A percentile compares a stretch with the other conserved stretches of the same genome.
These are phyloP conservation scores for Carex sylvatica DNA, from an alignment of 202 grass and related monocot species.

Conservation along the genomic window DNA sequence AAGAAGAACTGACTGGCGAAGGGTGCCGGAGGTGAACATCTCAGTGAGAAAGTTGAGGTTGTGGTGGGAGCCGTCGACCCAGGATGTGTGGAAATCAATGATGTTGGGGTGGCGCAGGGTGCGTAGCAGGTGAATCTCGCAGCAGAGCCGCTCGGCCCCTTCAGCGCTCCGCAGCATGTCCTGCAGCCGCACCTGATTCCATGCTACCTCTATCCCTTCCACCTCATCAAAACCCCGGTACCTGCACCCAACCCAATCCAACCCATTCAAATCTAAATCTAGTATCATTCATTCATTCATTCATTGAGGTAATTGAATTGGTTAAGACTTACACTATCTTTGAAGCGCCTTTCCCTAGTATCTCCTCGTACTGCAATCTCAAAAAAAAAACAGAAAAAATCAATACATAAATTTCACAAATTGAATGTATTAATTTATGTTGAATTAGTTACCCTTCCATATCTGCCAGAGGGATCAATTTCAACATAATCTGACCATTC, in stretches of 20 bases:
- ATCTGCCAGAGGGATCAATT: slow-evolving; percentile 90
- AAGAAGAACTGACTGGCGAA: slow-evolving; percentile 60
- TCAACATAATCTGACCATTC: slow-evolving; percentile 65
- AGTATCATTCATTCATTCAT: background rate
- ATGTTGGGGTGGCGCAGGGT: slow-evolving; percentile 93
- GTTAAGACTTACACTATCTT: slow-evolving; percentile 83
- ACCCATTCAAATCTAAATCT: background rate
- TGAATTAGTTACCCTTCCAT: slow-evolving; percentile 68
- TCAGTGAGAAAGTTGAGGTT: slow-evolving; percentile 99
- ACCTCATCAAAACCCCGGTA: slow-evolving; percentile 90
- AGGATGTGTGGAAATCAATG: slow-evolving; percentile 96
- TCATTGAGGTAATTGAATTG: too few relatives aligned
- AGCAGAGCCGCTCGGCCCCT: slow-evolving; percentile 92
- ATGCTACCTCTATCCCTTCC: slow-evolving; percentile 94
- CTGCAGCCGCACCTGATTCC: slow-evolving; percentile 94
- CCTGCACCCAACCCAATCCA: slow-evolving; percentile 29
- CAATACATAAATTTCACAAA: too few relatives aligned
- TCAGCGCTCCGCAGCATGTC: slow-evolving; percentile 87
- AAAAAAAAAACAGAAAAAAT: slow-evolving; percentile 19
- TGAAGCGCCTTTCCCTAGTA: slow-evolving; percentile 94
- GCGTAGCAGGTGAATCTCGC: slow-evolving; percentile 98
- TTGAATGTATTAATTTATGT: too few relatives aligned
- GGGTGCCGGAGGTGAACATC: slow-evolving; percentile 99
- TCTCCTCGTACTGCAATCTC: slow-evolving; percentile 62
- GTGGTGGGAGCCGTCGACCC: slow-evolving; percentile 70